Evolutionary conservation across 1,284 basidiomycete genomes (phyloP).

Genomic region (Erythrobasidium hasegawianum): DNA sequence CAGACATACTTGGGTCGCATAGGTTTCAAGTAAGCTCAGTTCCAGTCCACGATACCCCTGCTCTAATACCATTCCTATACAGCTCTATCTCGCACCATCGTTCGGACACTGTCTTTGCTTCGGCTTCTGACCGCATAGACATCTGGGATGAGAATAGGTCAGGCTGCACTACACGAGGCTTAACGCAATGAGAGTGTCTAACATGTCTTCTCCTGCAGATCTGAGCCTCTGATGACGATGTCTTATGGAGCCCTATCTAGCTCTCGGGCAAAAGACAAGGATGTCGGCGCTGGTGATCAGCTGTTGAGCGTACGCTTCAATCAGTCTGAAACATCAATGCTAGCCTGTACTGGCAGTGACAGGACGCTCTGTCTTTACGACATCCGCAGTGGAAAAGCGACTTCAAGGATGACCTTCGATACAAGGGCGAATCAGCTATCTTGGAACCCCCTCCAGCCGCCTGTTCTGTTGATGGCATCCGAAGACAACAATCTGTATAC

Average conservation of each 20-base stretch:
- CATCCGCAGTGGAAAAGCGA: slow-evolving; percentile 89
- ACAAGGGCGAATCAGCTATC: slow-evolving; percentile 69
- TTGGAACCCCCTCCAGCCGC: slow-evolving; percentile 95
- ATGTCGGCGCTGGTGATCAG: slow-evolving; percentile 58
- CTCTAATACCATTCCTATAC: slow-evolving; percentile 1
- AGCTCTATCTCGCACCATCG: slow-evolving; percentile 93
- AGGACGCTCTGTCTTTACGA: slow-evolving; percentile 95
- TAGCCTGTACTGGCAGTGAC: slow-evolving; percentile 90
- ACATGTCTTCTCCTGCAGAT: not conserved
- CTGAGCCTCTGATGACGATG: slow-evolving; percentile 22
- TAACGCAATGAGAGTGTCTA: not conserved
- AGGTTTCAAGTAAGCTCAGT: slow-evolving; percentile 75
- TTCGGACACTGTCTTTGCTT: slow-evolving; percentile 81
- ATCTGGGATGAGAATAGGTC: slow-evolving; percentile 96
- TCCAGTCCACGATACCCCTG: not conserved
- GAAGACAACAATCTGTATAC: slow-evolving; percentile 99
- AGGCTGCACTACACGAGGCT: slow-evolving; percentile 41
- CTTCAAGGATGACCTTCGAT: slow-evolving; percentile 84
- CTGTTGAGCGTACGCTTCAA: slow-evolving; percentile 88
- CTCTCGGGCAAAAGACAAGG: slow-evolving; percentile 21
- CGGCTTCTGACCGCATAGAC: slow-evolving; percentile 87
- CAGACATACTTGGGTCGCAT: slow-evolving; percentile 75
- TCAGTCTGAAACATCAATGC: slow-evolving; percentile 83
- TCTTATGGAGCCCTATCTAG: slow-evolving; percentile 16
- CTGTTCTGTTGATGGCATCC: slow-evolving; percentile 81